Conservation (phyloP, 2,329 filamentous ascomycete genomes). For the Ceratocystis ficicola region DNA sequence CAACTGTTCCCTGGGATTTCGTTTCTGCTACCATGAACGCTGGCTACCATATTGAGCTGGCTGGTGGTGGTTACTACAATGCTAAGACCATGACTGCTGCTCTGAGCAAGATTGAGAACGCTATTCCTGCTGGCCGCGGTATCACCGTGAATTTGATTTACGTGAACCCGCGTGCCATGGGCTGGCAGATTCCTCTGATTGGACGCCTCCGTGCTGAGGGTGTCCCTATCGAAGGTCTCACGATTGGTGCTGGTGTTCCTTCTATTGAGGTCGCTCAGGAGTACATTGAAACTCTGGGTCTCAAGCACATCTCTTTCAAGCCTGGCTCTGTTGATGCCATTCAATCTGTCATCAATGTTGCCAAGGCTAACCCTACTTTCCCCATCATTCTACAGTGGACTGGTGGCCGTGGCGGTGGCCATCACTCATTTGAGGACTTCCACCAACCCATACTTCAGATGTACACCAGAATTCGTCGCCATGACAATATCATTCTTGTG, state of each 20-base stretch:
- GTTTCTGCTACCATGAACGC: constrained; percentile 87
- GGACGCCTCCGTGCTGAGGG: constrained; percentile 70
- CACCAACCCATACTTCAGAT: constrained; percentile 83
- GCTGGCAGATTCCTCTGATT: constrained; percentile 80
- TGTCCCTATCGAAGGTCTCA: constrained; percentile 81
- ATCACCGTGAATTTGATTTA: constrained; percentile 88
- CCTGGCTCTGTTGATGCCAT: constrained; percentile 82
- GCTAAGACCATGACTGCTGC: constrained; percentile 72
- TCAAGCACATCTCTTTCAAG: constrained; percentile 93
- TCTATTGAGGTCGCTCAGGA: constrained; percentile 87
- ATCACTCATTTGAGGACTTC: constrained; percentile 93
- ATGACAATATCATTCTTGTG: constrained; percentile 75
- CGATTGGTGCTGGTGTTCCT: constrained; percentile 85
- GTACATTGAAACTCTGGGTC: constrained; percentile 82
- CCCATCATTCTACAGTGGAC: constrained; percentile 94
- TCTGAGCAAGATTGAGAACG: constrained; percentile 70
- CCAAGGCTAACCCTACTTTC: constrained; percentile 85
- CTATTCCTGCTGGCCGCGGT: constrained; percentile 72
- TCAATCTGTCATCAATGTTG: constrained; percentile 81
- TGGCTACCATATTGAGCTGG: constrained; percentile 87
- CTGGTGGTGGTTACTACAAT: constrained; percentile 79
- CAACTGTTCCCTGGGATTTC: constrained; percentile 82
- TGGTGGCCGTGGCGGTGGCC: constrained; percentile 81
- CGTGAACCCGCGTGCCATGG: constrained; percentile 78
- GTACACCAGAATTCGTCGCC: constrained; percentile 77